These are phyloP conservation scores for Penicillium simplicissimum DNA, from an alignment of 495 filamentous ascomycete genomes.

Conservation along the genomic window DNA sequence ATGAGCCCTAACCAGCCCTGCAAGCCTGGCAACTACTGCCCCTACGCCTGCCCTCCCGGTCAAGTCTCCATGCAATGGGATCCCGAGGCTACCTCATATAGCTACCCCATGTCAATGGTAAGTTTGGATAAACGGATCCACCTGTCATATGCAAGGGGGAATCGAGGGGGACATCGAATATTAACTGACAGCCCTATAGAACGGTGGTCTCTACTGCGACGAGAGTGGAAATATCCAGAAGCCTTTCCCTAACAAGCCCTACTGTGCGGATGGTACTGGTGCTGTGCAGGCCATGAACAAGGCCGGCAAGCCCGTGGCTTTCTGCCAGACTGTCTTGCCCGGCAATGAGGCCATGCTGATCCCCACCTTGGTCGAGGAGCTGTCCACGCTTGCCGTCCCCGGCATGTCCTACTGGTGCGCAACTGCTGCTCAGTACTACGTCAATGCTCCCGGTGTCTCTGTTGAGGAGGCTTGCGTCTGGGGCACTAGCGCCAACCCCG, in stretches of 20 bases:
- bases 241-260: slow-evolving; percentile 67
- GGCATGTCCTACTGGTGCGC: slow-evolving; percentile 67
- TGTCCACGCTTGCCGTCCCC: slow-evolving; percentile 67
- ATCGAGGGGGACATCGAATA: not conserved
- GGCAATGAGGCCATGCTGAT: slow-evolving; percentile 91
- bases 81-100: slow-evolving; percentile 64
- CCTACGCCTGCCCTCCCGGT: slow-evolving; percentile 74
- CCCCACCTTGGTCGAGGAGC: slow-evolving; percentile 61
- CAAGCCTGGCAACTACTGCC: slow-evolving; percentile 68
- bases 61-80: slow-evolving; percentile 83
- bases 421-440: slow-evolving; percentile 80
- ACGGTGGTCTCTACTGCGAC: slow-evolving; percentile 77
- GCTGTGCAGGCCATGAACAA: slow-evolving; percentile 64
- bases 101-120: slow-evolving; percentile 74
- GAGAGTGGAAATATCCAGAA: slow-evolving; percentile 65
- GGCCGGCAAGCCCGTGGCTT: slow-evolving; percentile 59
- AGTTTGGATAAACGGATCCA: slow-evolving; percentile 30
- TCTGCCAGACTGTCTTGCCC: slow-evolving; percentile 82
- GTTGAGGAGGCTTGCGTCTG: slow-evolving; percentile 66
- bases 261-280: slow-evolving; percentile 73
- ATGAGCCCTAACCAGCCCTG: slow-evolving; percentile 79
- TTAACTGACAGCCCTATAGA: slow-evolving; percentile 48
- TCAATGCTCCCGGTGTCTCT: slow-evolving; percentile 71
- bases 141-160: slow-evolving; percentile 24
- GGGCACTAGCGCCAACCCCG: slow-evolving; percentile 62